Conservation (phyloP, 208 protist genomes). For the Tritrichomonas musculus region DNA sequence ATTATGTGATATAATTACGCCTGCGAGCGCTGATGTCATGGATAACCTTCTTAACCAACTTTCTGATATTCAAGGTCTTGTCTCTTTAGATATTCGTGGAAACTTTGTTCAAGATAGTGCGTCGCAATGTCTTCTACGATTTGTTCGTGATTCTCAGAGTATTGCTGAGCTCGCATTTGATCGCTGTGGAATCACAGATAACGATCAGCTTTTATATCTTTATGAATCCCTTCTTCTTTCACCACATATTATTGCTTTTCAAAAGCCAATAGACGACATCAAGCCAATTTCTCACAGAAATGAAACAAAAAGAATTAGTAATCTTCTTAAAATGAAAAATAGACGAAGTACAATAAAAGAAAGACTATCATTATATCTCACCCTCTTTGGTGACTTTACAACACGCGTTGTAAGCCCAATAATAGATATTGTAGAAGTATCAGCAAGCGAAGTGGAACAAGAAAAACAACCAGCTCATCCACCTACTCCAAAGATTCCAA, state of each 20-base stretch:
- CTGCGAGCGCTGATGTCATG: too few species aligned
- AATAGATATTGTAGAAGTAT: background rate
- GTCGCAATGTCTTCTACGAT: background rate
- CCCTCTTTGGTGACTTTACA: background rate
- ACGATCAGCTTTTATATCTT: background rate
- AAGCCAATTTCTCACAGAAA: background rate
- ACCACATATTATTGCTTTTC: background rate
- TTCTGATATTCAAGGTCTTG: background rate
- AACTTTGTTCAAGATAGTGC: background rate
- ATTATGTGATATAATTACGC: background rate
- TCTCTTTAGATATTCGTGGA: background rate
- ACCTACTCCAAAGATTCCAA: too few species aligned
- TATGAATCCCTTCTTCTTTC: background rate
- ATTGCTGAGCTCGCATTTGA: background rate
- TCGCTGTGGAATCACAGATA: background rate
- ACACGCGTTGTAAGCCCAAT: background rate
- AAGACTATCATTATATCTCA: background rate
- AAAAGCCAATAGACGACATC: background rate
- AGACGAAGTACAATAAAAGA: background rate
- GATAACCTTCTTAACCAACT: background rate
- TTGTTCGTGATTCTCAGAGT: background rate
- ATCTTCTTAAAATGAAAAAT: background rate
- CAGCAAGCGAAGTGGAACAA: too few species aligned
- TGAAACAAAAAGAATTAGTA: background rate
- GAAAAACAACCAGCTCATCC: too few species aligned